Base-by-base conservation (phyloP, 768 basidiomycete genomes). In the Ramaria sp. region DNA sequence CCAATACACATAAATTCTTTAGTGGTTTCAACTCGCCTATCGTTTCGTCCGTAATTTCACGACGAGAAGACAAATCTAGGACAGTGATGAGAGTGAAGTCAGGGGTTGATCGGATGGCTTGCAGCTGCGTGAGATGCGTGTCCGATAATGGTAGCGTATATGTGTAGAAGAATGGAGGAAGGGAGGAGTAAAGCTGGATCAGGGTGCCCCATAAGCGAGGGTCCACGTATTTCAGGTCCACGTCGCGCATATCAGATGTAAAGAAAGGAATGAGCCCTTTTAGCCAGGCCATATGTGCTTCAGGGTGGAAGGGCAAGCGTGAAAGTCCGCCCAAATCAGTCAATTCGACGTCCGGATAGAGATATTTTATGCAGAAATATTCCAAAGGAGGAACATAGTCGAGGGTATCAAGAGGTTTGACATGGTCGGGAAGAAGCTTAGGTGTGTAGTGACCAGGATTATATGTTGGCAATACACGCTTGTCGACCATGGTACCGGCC, bases 61-160 rank as follows among this genome's bases (percentile, higher is more conserved):
- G 54, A 61, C 83, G 84, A 5, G 72, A 67, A 3, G 79, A 74
- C 9, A 90, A 70, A 48, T 84, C 75, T 22, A 91, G 67, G 11
- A 86, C 65, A 5, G 86, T 84, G 53, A 89, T 59, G 33, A 90
- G 73, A 2, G 84, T 73, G 65, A 87, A 90, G 22, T 76, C 63
- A 2, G 73, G 63, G 0, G 82, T 80, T 45, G 74, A 69, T 1
- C 76, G 75, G 42, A 88, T 78, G 15, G 60, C 60, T 60, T 86
- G 85, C 12, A 88, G 75, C 13, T 79, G 68, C 2, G 77, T 78
- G 0, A 84, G 68, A 59, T 80, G 73, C 6, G 63, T 63, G 62
- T 87, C 80, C 0, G 75, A 69, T 30, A 88, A 76, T 3, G 82
- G 76, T 15, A 85, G 65, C 19, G 66, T 60, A 65, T 78, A 79